phyloP scores from a whole-genome alignment of 148 eudicot species.

The Beta vulgaris region DNA sequence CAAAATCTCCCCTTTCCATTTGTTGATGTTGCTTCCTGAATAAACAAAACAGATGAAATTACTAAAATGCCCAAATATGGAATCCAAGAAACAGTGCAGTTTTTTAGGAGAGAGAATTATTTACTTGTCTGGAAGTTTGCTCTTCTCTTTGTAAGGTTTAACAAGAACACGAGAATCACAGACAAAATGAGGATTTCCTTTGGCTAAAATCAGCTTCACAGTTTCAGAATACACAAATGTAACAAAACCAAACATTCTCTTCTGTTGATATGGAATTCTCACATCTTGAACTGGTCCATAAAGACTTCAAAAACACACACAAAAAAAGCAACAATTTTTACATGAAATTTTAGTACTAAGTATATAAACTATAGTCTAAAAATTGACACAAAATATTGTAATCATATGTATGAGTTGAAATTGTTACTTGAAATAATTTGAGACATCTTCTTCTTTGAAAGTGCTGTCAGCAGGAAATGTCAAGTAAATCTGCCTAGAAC shows the following conservation, averaged over 20 bases:
- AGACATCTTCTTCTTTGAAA: conserved; percentile 91
- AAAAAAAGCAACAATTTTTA: conserved; percentile 4
- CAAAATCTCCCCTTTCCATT: conserved; percentile 62
- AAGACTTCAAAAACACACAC: conserved; percentile 44
- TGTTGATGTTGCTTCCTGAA: conserved; percentile 48
- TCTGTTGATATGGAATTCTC: conserved; percentile 93
- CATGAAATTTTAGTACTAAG: neutral
- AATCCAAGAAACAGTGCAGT: neutral
- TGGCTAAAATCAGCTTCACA: conserved; percentile 77
- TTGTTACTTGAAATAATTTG: conserved; percentile 71
- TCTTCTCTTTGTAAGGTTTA: conserved; percentile 97
- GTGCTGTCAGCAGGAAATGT: conserved; percentile 96
- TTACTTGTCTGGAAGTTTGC: conserved; percentile 82
- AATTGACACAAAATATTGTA: neutral
- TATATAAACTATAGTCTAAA: neutral
- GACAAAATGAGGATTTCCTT: conserved; percentile 94
- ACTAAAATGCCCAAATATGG: neutral
- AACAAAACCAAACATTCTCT: conserved; percentile 96
- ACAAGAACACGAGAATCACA: conserved; percentile 98
- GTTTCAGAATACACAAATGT: conserved; percentile 85
- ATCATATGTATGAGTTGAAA: neutral
- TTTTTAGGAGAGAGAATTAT: conserved; percentile 21
- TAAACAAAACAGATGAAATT: conserved; percentile 8
- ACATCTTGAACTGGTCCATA: conserved; percentile 97
- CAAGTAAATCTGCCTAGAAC: conserved; percentile 78